Evolutionary conservation across 1,284 basidiomycete genomes (phyloP), one percentile per base, ranked within the genome.

Genomic region (Crucibulum parvulum): DNA sequence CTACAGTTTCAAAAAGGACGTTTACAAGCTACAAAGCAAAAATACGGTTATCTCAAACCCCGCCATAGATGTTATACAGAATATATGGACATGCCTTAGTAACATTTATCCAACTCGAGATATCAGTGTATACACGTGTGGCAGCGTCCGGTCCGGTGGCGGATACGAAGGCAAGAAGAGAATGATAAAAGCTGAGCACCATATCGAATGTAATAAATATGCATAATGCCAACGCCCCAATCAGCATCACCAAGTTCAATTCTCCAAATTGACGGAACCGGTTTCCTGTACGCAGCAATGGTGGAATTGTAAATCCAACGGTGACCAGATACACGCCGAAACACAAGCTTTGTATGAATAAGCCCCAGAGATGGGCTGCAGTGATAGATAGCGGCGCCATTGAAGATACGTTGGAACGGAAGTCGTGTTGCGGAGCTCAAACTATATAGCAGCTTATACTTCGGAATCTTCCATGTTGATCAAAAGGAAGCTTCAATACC

Each of bases 71-170:
- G 31, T 16, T 34, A 31, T 13, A 50, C n/a, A 7, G 31, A 50
- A 50, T 7, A 16, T 18, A 7, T 6, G 16, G 13, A 58, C 34
- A 13, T 24, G 59, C 61, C 39, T 39, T 41, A 4, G 51, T 24
- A 35, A 62, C 39, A 36, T 62, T 57, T 13, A 59, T 53, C 57
- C 57, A 62, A 8, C 39, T 45, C 2, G 58, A 54, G 9, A 57
- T 57, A 46, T 62, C 51, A 13, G 43, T 37, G 38, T 53, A 59
- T 6, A 43, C 45, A n/a, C 18, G 51, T 13, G 55, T 9, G 5
- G 61, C 39, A 10, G 45, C 57, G 31, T 55, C 61, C 8, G 18
- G 41, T 24, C 55, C 57, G 5, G 41, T 38, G 15, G 36, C 48
- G 34, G 57, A 55, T 13, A 62, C 46, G 18, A 62, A 62, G 15